Conservation (phyloP, 1,139 yeast genomes). For the Geotrichum bryndzae region DNA sequence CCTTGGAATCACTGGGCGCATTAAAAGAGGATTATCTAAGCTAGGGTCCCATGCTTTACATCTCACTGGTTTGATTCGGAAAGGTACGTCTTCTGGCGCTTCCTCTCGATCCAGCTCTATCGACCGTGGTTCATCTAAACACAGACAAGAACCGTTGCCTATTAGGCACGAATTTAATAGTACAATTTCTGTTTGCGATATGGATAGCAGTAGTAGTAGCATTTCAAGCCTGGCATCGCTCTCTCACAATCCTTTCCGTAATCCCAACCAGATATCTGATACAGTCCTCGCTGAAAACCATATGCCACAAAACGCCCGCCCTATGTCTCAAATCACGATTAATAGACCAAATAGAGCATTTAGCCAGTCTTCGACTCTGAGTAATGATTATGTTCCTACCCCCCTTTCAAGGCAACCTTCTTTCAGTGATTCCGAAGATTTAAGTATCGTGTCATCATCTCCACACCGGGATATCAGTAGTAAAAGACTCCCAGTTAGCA, state of each 20-base stretch:
- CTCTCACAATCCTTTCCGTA: not conserved
- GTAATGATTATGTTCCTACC: not conserved
- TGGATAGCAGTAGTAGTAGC: slow-evolving; percentile 7
- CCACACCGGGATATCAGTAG: not conserved
- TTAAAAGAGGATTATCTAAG: slow-evolving; percentile 48
- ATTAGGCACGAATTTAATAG: slow-evolving; percentile 3
- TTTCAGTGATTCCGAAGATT: slow-evolving; percentile 8
- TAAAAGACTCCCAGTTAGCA: not conserved
- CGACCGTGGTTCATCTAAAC: slow-evolving; percentile 7
- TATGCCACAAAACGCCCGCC: not conserved
- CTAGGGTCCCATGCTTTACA: slow-evolving; percentile 42
- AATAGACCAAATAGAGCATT: not conserved
- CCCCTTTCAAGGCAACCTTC: slow-evolving; percentile 1
- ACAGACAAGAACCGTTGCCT: slow-evolving; percentile 3
- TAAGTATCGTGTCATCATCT: not conserved
- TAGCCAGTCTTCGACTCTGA: slow-evolving; percentile 6
- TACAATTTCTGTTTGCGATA: not conserved
- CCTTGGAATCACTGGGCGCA: slow-evolving; percentile 60
- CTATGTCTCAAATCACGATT: not conserved
- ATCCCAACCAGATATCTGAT: not conserved
- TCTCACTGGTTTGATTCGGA: slow-evolving; percentile 35
- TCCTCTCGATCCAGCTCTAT: slow-evolving; percentile 16
- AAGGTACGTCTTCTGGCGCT: slow-evolving; percentile 15
- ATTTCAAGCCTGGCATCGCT: slow-evolving; percentile 6
- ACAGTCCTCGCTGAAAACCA: not conserved